Conservation (phyloP, 1,284 basidiomycete species). For the Agroathelia rolfsii region DNA sequence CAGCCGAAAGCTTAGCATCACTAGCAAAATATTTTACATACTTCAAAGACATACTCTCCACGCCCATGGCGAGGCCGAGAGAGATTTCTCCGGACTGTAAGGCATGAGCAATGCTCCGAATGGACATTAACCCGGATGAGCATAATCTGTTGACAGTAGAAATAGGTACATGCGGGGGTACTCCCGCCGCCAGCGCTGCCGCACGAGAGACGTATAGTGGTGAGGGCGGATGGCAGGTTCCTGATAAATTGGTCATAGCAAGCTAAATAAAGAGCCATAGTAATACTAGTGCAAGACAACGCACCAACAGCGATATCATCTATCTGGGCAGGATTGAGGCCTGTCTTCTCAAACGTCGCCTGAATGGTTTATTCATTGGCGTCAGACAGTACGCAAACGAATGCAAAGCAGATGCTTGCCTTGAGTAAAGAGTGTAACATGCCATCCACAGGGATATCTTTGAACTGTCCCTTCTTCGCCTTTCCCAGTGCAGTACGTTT, state of each 20-base stretch:
- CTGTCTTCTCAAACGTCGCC: conserved; percentile 37
- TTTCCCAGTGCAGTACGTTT: conserved; percentile 72
- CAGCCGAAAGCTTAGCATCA: conserved; percentile 5
- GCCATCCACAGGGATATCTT: conserved; percentile 67
- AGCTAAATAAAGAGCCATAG: conserved; percentile 1
- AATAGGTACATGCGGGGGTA: conserved; percentile 68
- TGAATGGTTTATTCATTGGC: conserved; percentile 14
- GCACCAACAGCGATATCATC: conserved; percentile 76
- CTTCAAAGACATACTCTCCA: conserved; percentile 81
- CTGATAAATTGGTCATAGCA: conserved; percentile 25
- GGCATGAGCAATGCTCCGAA: conserved; percentile 70
- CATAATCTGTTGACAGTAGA: conserved; percentile 78
- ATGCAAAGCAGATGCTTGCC: conserved; percentile 23
- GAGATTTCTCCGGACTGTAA: conserved; percentile 62
- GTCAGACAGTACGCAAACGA: not conserved
- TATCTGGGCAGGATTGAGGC: conserved; percentile 48
- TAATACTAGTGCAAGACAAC: conserved; percentile 14
- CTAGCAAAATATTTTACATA: conserved; percentile 23
- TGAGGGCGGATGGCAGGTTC: conserved; percentile 79
- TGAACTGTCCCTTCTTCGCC: conserved; percentile 73
- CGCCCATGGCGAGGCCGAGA: conserved; percentile 73
- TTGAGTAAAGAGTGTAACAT: conserved; percentile 62
- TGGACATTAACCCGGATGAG: conserved; percentile 80
- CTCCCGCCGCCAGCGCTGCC: conserved; percentile 73
- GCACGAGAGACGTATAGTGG: conserved; percentile 72